Conservation (phyloP, 2,329 filamentous ascomycete genomes). For the Aspergillus sojae region DNA sequence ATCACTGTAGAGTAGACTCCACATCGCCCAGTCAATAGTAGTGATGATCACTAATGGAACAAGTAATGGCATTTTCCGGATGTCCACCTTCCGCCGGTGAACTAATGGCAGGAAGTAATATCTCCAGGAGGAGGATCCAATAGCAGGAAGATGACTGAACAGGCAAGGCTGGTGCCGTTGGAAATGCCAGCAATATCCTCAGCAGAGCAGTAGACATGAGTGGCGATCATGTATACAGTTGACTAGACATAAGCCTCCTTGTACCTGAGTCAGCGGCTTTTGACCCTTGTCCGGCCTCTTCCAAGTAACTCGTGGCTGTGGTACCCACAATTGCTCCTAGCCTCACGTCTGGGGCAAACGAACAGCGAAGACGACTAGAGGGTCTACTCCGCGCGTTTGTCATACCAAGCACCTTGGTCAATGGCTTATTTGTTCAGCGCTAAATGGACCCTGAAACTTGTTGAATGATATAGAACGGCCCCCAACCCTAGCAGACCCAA, state of each 20-base stretch:
- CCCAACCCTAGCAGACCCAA: neutral
- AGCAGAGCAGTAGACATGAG: neutral
- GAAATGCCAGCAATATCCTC: too few relatives aligned
- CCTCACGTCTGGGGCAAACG: neutral
- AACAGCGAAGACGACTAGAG: neutral
- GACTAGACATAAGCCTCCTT: neutral
- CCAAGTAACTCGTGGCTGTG: neutral
- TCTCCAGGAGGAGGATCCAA: neutral
- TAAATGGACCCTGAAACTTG: neutral
- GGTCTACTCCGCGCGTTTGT: neutral
- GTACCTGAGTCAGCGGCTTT: neutral
- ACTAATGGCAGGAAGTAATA: neutral
- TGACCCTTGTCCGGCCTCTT: neutral
- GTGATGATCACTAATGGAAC: neutral
- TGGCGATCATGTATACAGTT: neutral
- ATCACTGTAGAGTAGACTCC: neutral
- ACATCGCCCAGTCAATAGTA: neutral
- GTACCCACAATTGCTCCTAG: neutral
- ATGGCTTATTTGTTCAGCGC: neutral
- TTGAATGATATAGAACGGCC: too few relatives aligned
- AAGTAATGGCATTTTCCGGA: too few relatives aligned
- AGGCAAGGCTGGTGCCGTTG: neutral
- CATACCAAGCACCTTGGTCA: neutral
- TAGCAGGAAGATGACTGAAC: neutral
- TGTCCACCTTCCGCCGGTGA: neutral